Conservation (phyloP, 2,329 filamentous ascomycete species). For the Hypomyces perniciosus region DNA sequence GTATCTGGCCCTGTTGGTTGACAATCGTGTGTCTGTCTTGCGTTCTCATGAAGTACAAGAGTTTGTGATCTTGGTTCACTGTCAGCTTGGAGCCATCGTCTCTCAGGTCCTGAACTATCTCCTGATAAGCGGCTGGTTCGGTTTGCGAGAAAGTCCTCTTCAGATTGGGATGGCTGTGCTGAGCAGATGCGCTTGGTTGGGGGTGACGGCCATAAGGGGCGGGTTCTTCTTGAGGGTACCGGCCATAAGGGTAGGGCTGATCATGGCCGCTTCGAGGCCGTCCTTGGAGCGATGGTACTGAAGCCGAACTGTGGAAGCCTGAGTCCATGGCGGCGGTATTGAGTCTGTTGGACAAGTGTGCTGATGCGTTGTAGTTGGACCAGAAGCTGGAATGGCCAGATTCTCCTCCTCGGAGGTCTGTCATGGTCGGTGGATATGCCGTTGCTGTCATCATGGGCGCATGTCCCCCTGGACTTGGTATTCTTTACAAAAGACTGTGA, state of each 20-base stretch:
- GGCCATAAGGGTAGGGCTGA: conserved; percentile 44
- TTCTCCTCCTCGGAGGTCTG: conserved; percentile 56
- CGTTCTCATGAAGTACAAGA: conserved; percentile 51
- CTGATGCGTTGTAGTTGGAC: conserved; percentile 51
- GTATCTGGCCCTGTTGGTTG: conserved; percentile 53
- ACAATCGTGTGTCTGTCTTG: conserved; percentile 56
- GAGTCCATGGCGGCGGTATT: conserved; percentile 44
- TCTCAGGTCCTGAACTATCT: conserved; percentile 55
- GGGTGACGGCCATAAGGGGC: conserved; percentile 49
- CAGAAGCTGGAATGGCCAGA: conserved; percentile 51
- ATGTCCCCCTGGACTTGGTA: conserved; percentile 32
- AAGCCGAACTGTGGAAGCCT: conserved; percentile 39
- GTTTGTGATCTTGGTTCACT: conserved; percentile 55
- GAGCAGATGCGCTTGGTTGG: conserved; percentile 41
- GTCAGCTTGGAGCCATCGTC: conserved; percentile 53
- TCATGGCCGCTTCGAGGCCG: conserved; percentile 47
- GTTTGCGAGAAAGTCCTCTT: conserved; percentile 54
- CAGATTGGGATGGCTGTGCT: conserved; percentile 49
- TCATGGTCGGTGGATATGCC: conserved; percentile 57
- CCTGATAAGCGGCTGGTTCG: conserved; percentile 51
- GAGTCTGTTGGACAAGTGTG: conserved; percentile 48
- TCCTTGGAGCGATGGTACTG: conserved; percentile 41
- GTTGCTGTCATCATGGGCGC: conserved; percentile 52
- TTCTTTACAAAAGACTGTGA: not conserved
- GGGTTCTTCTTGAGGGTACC: conserved; percentile 50